Evolutionary conservation across 2,329 filamentous ascomycete species (phyloP), one percentile per base, ranked within the genome.

Genomic region (Ophidiomyces ophidiicola): DNA sequence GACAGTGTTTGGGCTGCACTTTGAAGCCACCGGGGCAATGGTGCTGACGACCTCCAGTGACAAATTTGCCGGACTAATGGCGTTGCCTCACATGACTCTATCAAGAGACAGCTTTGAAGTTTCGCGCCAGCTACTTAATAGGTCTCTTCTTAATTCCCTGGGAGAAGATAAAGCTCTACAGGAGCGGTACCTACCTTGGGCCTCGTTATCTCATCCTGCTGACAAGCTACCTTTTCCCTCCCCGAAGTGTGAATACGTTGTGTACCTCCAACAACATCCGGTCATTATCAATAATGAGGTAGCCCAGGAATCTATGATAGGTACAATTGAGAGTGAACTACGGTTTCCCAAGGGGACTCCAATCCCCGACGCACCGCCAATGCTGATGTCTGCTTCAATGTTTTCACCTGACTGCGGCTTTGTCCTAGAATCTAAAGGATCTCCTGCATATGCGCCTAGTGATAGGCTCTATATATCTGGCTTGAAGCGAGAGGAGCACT

Each of bases 61-160:
- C 54, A 94, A 93, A 64, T 90, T 90, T 53, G 76, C 80, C n/a
- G 87, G 90, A 30, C 79, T 96, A 41, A 93, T 93, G 57, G 82
- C 79, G 2, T 65, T 96, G 32, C 87, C 90, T 18, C 86, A 96
- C 58, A 71, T 98, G 36, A 69, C 82, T 0, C 71, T 83, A 11
- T 72, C 70, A 4, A 53, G 64, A 15, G 61, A 66, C 41, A 63
- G 67, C 2, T 79, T 74, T 49, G 58, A 53, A 69, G 72, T 44
- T 69, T 76, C 62, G 58, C 79, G 63, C 53, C 64, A 66, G 36
- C 63, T 93, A 11, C 67, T 96, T 24, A 82, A 88, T 51, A 68
- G 72, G 47, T 87, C 82, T 0, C 65, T 94, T 10, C 71, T 75
- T 14, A 68, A 74, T 37, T 71, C 76, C 0, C 74, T 94, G 28